phyloP scores from a whole-genome alignment of 352 stramenopile species.

The Pythium oligandrum region DNA sequence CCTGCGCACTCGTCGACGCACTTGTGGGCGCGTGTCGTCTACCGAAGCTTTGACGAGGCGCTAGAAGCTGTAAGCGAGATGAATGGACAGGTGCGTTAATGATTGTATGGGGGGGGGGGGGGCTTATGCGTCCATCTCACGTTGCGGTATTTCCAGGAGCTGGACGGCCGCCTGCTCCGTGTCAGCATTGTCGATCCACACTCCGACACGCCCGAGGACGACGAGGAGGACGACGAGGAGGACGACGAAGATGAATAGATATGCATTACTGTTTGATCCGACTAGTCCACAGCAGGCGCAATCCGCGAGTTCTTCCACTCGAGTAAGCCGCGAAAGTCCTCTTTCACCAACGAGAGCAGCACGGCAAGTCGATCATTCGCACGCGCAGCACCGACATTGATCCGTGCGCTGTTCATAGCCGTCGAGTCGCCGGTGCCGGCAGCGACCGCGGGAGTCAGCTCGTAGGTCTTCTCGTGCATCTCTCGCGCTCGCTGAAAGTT shows the following conservation, averaged over 20 bases:
- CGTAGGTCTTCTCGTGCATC: constrained; percentile 90
- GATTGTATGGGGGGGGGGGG: neutral
- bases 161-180: constrained; percentile 69
- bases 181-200: constrained; percentile 71
- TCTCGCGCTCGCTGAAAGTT: constrained; percentile 79
- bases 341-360: constrained; percentile 59
- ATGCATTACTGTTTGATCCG: neutral
- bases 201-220: constrained; percentile 7
- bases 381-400: constrained; percentile 63
- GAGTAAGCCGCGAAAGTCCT: constrained; percentile 62
- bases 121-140: too few species aligned
- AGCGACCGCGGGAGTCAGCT: constrained; percentile 58
- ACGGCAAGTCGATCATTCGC: constrained; percentile 64
- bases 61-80: constrained; percentile 66
- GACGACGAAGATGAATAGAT: constrained; percentile 1
- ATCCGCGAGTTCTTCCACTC: constrained; percentile 77
- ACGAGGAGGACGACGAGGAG: neutral
- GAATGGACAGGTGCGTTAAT: constrained; percentile 55
- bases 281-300: constrained; percentile 40
- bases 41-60: constrained; percentile 64
- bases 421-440: constrained; percentile 33
- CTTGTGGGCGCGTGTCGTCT: constrained; percentile 58
- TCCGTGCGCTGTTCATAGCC: constrained; percentile 55
- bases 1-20: constrained; percentile 58
- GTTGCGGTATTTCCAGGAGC: constrained; percentile 24